phyloP scores from a whole-genome alignment of 768 basidiomycete species.

The Pleurotus sapidus region DNA sequence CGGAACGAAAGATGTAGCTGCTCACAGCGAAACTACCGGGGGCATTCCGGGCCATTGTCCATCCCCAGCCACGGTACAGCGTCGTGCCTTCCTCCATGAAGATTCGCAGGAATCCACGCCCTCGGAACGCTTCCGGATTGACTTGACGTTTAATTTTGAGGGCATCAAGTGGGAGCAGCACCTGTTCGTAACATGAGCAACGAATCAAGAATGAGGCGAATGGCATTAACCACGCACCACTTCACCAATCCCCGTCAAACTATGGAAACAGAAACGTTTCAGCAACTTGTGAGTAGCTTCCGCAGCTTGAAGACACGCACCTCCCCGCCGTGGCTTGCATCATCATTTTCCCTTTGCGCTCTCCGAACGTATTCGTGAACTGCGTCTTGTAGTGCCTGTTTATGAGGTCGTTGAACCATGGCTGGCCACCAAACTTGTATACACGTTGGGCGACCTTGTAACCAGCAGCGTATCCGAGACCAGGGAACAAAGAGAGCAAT shows the following conservation, averaged over 20 bases:
- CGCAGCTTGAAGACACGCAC: conserved; percentile 36
- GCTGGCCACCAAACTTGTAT: conserved; percentile 99
- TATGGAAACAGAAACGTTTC: conserved; percentile 17
- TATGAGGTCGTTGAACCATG: conserved; percentile 94
- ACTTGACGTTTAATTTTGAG: conserved; percentile 99
- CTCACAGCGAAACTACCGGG: conserved; percentile 92
- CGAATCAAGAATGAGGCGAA: no score
- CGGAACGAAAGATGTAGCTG: conserved; percentile 10
- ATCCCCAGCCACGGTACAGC: conserved; percentile 97
- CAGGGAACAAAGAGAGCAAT: conserved; percentile 93
- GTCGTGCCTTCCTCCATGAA: conserved; percentile 84
- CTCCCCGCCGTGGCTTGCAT: conserved; percentile 94
- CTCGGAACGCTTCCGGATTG: conserved; percentile 97
- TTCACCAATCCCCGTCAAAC: conserved; percentile 87
- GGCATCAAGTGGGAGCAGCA: conserved; percentile 93
- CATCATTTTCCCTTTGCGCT: conserved; percentile 93
- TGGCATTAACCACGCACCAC: conserved; percentile 52
- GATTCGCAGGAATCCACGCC: conserved; percentile 86
- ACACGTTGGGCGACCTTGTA: conserved; percentile 94
- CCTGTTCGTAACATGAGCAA: conserved; percentile 30
- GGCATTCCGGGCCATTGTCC: conserved; percentile 98
- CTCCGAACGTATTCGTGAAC: conserved; percentile 86
- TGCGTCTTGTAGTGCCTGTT: conserved; percentile 73
- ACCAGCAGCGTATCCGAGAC: conserved; percentile 96
- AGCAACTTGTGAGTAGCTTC: background rate